Evolutionary conservation across 2,329 filamentous ascomycete genomes (phyloP).

Genomic region (Scopulariopsis brevicaulis): DNA sequence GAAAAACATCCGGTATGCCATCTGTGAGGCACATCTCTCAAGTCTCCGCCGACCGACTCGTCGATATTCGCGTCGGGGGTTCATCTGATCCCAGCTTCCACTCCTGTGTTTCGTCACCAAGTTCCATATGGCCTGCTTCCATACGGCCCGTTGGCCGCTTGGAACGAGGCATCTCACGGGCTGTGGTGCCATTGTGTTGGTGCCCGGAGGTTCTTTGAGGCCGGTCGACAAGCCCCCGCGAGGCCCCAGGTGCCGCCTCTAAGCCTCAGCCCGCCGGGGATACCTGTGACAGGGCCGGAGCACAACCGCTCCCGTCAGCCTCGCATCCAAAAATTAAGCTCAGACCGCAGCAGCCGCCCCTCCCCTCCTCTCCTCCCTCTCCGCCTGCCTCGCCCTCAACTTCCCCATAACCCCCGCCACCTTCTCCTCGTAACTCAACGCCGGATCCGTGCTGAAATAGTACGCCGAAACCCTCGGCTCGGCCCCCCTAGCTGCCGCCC

Average conservation of each 20-base stretch:
- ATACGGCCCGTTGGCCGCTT: no score
- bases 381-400: conserved; percentile 23
- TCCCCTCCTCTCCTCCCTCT: conserved; percentile 11
- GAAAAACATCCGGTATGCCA: not conserved
- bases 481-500: conserved; percentile 2
- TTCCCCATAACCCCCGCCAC: conserved; percentile 17
- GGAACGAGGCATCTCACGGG: no score
- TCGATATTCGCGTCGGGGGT: no score
- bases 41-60: not conserved
- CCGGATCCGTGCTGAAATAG: conserved; percentile 8
- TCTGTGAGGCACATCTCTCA: not conserved
- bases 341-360: not conserved
- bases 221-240: no score
- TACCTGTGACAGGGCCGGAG: not conserved
- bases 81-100: no score
- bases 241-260: no score
- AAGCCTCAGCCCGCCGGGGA: not conserved
- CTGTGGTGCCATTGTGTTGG: no score
- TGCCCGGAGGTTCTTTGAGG: no score
- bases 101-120: no score
- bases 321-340: not conserved
- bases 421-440: conserved; percentile 9
- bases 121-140: no score
- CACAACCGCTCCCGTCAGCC: not conserved
- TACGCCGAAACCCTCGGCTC: conserved; percentile 6